These are phyloP conservation scores for Epicoccum sorghinum DNA, from an alignment of 2,329 filamentous ascomycete genomes.

Conservation along the genomic window DNA sequence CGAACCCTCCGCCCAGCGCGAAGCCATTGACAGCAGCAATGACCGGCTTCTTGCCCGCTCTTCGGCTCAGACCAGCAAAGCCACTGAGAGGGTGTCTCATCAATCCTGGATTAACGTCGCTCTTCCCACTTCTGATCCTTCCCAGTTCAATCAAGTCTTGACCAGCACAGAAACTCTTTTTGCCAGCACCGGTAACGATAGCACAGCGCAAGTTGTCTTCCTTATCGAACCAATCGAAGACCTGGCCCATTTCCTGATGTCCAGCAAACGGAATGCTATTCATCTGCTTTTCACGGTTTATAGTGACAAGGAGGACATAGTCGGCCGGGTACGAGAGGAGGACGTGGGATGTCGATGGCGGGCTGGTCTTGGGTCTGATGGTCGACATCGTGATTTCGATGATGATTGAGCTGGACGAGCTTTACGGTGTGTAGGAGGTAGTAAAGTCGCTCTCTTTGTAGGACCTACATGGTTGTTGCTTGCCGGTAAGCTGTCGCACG, in stretches of 20 bases:
- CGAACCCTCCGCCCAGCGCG: slow-evolving; percentile 63
- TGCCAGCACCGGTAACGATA: slow-evolving; percentile 57
- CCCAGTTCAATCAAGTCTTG: slow-evolving; percentile 59
- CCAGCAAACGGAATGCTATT: slow-evolving; percentile 52
- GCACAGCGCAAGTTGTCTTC: slow-evolving; percentile 57
- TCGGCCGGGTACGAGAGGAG: slow-evolving; percentile 55
- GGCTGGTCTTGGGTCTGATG: slow-evolving; percentile 35
- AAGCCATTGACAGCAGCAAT: slow-evolving; percentile 66
- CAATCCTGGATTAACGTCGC: slow-evolving; percentile 31
- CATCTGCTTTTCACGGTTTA: slow-evolving; percentile 57
- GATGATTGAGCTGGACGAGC: not conserved
- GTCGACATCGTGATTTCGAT: slow-evolving; percentile 27
- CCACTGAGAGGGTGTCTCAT: slow-evolving; percentile 55
- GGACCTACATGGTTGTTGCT: slow-evolving; percentile 15
- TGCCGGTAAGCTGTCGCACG: slow-evolving; percentile 8
- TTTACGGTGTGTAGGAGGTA: not conserved
- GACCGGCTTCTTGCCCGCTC: slow-evolving; percentile 65
- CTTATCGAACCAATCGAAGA: slow-evolving; percentile 62
- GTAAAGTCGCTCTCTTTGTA: not conserved
- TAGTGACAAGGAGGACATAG: slow-evolving; percentile 59
- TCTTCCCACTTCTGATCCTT: slow-evolving; percentile 35
- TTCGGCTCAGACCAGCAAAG: slow-evolving; percentile 62
- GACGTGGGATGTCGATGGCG: slow-evolving; percentile 42
- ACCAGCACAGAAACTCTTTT: slow-evolving; percentile 61
- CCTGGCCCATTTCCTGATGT: slow-evolving; percentile 56